Base-by-base conservation (phyloP, 208 protist species). In the Eutreptiella sp. region DNA sequence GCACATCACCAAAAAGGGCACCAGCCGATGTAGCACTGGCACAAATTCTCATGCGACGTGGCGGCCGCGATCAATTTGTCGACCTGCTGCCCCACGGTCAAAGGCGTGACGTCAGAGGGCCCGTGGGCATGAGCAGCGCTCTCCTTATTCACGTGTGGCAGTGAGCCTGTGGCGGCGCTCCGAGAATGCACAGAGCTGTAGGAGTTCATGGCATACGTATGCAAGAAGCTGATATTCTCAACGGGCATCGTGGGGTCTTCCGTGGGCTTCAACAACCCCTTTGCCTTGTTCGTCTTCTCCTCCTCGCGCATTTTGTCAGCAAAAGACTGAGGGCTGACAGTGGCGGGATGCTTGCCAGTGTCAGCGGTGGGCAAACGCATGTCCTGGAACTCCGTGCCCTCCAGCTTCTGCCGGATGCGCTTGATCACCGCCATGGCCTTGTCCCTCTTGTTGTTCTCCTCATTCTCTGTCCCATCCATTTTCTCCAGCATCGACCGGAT, bases 11-110 rank as follows among this genome's bases (percentile, higher is more conserved):
- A 99, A 38, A 97, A 97, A 4, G 94, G 80, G 72, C 92, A 99
- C 97, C 97, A 99, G 27, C 98, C 98, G 28, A 96, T 76, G 72
- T 97, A 99, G 68, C 88, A 88, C 66, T 97, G 89, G 68, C 94
- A 98, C 27, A 99, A 73, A 75, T 99, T 99, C 60, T 98, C 95
- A 47, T 94, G 84, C 2, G 84, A 94, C 1, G 89, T 99, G 0
- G 98, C 97, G 72, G 98, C 84, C 21, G 84, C 69, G 66, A 99
- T 97, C 7, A 99, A 71, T 38, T 26, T 78, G 19, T 21, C 21
- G 16, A 62, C 42, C 53, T 63, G 42, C 21, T 63, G 16, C 11
- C 46, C 19, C 11, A 63, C 54, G 42, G 16, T 23, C 11, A 87
- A 76, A 36, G 70, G 72, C 50, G 78, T 63, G 0, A 52, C 47